Evolutionary conservation across 2,329 filamentous ascomycete genomes (phyloP), one percentile per base, ranked within the genome.

Genomic region (Aurifilum marmelostoma): DNA sequence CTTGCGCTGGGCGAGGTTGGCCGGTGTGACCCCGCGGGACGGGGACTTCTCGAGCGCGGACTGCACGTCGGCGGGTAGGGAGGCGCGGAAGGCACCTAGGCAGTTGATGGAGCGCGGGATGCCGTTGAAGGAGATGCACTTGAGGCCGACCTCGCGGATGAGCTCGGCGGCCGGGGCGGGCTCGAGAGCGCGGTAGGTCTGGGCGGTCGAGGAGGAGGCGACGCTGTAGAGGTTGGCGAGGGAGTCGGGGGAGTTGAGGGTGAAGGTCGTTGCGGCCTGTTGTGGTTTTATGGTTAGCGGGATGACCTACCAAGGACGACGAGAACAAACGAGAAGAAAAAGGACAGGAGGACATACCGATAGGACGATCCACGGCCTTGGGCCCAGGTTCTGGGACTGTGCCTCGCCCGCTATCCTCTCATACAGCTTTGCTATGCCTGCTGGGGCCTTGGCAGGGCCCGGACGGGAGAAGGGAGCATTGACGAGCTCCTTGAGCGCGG

Each of bases 91-190:
- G 32, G 89, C 89, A 74, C 89, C 90, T 1, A 97, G 88, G 74
- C 87, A 90, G 84, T 96, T 96, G 82, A 96, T 96, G 34, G 90
- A 91, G 73, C 93, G 90, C 1, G 93, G 92, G 74, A 96, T 92
- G 72, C 91, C 91, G 80, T 93, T 93, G 84, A 93, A 92, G 69
- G 88, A 89, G 78, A 93, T 92, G 79, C 90, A 92, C 78, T 93
- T 93, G 71, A 93, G 83, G 1, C 90, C 91, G 69, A 92, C 85
- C 73, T 93, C 91, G 74, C 91, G 88, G 83, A 93, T 92, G 69
- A 92, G 83, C 77, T 92, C 91, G 71, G 91, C 91, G 43, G 86
- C 83, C 34, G 83, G 80, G 2, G 86, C 80, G 18, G 80, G 76
- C 43, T 73, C 74, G 65, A 75, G 71, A 67, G 18, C 65, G 4